These are phyloP conservation scores for Phytophthora idaei DNA, from an alignment of 352 stramenopile genomes.

Conservation along the genomic window DNA sequence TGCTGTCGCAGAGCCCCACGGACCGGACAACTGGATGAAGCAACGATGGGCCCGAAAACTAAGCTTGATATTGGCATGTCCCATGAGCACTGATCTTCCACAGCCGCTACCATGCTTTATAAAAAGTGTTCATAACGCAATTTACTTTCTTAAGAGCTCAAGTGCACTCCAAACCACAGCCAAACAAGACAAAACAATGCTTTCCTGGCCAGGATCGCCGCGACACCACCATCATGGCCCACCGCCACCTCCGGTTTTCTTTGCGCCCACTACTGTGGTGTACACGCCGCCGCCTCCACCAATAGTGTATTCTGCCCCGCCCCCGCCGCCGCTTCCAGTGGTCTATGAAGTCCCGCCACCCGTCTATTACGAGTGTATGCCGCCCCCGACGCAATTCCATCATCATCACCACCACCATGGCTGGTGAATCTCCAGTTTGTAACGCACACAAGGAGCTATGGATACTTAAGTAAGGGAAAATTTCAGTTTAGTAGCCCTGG, in stretches of 20 bases:
- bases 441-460: too few species aligned
- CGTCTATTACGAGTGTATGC: constrained; percentile 18
- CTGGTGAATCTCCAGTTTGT: constrained; percentile 9
- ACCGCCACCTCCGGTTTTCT: neutral
- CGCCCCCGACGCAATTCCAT: constrained; percentile 12
- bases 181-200: neutral
- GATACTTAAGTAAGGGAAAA: too few species aligned
- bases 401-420: constrained; percentile 4
- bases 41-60: too few species aligned
- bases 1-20: too few species aligned
- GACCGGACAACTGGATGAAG: too few species aligned
- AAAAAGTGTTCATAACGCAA: too few species aligned
- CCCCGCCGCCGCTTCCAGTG: neutral
- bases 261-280: neutral
- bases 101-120: too few species aligned
- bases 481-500: too few species aligned
- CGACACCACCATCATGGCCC: constrained; percentile 14
- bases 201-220: neutral
- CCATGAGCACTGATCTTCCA: neutral
- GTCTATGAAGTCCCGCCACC: constrained; percentile 18
- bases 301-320: neutral
- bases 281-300: constrained; percentile 7
- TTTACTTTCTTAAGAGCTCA: too few species aligned
- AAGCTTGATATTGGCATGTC: neutral
- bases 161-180: neutral